Evolutionary conservation across 768 basidiomycete species (phyloP).

Genomic region (Imleria badia): DNA sequence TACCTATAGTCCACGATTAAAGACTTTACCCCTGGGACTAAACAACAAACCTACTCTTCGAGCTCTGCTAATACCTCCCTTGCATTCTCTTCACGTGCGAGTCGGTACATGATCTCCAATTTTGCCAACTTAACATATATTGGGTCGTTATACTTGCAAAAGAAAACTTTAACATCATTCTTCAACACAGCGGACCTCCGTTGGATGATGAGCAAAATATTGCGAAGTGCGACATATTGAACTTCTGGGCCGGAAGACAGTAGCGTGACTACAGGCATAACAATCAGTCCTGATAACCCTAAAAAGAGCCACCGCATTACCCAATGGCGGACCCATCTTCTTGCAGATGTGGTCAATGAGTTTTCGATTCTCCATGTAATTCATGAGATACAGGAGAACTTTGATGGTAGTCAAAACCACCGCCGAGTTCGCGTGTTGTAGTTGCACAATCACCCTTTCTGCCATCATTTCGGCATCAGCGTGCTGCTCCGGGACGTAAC

Average conservation of each 20-base stretch:
- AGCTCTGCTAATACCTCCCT: constrained; percentile 91
- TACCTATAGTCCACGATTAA: constrained; percentile 53
- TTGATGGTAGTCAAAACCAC: constrained; percentile 99
- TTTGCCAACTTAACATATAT: constrained; percentile 99
- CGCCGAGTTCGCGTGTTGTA: constrained; percentile 98
- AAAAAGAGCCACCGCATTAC: constrained; percentile 38
- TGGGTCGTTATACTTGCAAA: constrained; percentile 99
- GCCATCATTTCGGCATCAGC: constrained; percentile 91
- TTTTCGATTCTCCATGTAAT: constrained; percentile 92
- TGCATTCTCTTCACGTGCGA: constrained; percentile 93
- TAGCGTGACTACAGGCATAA: constrained; percentile 66
- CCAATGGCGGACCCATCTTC: constrained; percentile 98
- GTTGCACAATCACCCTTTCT: constrained; percentile 90
- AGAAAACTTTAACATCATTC: constrained; percentile 98
- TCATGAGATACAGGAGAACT: constrained; percentile 94
- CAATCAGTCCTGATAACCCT: not conserved
- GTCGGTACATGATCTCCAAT: constrained; percentile 97
- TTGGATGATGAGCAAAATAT: constrained; percentile 97
- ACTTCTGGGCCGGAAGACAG: constrained; percentile 98
- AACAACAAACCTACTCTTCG: constrained; percentile 68
- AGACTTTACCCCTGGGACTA: not conserved
- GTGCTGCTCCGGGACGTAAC: constrained; percentile 88
- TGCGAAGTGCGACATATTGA: constrained; percentile 95
- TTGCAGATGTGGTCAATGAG: constrained; percentile 89
- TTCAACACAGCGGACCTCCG: constrained; percentile 87